Percentiles rank a stretch among this genome's conserved stretches.
These are phyloP conservation scores for Tuber melanosporum DNA, from an alignment of 495 filamentous ascomycete genomes.

Conservation along the genomic window DNA sequence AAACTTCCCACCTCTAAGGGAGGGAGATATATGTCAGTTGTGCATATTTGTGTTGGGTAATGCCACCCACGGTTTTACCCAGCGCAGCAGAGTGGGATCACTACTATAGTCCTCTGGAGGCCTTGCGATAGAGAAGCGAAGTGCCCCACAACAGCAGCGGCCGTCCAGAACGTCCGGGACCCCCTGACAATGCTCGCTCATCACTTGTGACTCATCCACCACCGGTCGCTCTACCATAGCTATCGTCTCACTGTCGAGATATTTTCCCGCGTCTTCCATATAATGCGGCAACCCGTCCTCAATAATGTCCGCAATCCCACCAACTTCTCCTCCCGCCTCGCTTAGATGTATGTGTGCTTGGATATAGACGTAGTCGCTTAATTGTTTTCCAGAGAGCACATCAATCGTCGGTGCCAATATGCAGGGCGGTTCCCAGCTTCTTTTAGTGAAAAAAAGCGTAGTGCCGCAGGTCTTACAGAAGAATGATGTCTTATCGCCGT, in stretches of 20 bases:
- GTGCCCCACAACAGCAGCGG: conserved; percentile 9
- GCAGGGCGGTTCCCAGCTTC: not conserved
- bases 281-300: conserved; percentile 11
- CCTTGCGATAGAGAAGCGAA: conserved; percentile 7
- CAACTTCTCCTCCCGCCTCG: not conserved
- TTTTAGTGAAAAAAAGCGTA: conserved; percentile 6
- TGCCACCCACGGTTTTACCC: conserved; percentile 20
- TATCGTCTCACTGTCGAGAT: not conserved
- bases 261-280: not conserved
- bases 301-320: conserved; percentile 11
- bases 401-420: conserved; percentile 12
- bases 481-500: not conserved
- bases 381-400: conserved; percentile 2
- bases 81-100: conserved; percentile 9
- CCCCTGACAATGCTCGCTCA: not conserved
- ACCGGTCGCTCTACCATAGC: not conserved
- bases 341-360: conserved; percentile 7
- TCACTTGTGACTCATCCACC: not conserved
- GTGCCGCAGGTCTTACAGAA: conserved; percentile 16
- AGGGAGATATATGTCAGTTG: not conserved
- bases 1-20: conserved; percentile 11
- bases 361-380: conserved; percentile 5
- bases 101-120: conserved; percentile 3
- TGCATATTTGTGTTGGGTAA: not conserved
- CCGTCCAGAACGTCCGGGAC: conserved; percentile 3